These are phyloP conservation scores for Phaeosphaeria sp. DNA, from an alignment of 2,329 filamentous ascomycete species.

Conservation along the genomic window DNA sequence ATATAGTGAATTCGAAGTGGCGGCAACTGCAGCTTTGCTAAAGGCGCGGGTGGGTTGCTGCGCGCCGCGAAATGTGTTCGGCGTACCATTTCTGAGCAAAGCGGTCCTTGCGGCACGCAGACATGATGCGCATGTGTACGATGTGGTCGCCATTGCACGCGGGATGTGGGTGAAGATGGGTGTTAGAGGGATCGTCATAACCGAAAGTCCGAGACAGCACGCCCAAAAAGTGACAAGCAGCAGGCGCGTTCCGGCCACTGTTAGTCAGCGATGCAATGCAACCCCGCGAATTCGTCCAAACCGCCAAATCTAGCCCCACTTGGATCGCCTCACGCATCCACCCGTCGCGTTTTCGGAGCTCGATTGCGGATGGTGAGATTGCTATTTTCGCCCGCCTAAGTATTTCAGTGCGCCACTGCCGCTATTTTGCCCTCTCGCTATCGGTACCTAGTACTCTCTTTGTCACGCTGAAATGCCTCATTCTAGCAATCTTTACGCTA, in stretches of 20 bases:
- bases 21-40: constrained; percentile 22
- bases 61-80: constrained; percentile 7
- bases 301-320: constrained; percentile 1
- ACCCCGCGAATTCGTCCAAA: background rate
- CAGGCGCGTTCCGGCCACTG: background rate
- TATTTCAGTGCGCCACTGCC: constrained; percentile 4
- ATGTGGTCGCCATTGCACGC: constrained; percentile 33
- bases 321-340: constrained; percentile 7
- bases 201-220: background rate
- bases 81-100: background rate
- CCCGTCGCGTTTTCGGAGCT: constrained; percentile 2
- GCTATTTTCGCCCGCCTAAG: background rate
- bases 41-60: constrained; percentile 22
- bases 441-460: background rate
- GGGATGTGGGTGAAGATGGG: constrained; percentile 3
- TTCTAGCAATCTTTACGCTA: constrained; percentile 30
- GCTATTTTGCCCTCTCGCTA: background rate
- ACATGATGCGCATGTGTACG: constrained; percentile 40
- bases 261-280: constrained; percentile 6
- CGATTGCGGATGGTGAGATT: background rate
- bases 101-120: constrained; percentile 28
- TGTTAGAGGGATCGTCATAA: background rate
- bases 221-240: background rate
- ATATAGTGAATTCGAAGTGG: constrained; percentile 31
- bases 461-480: constrained; percentile 30